Evolutionary conservation across 2,329 filamentous ascomycete genomes (phyloP).

Genomic region (Tolypocladium sp.): DNA sequence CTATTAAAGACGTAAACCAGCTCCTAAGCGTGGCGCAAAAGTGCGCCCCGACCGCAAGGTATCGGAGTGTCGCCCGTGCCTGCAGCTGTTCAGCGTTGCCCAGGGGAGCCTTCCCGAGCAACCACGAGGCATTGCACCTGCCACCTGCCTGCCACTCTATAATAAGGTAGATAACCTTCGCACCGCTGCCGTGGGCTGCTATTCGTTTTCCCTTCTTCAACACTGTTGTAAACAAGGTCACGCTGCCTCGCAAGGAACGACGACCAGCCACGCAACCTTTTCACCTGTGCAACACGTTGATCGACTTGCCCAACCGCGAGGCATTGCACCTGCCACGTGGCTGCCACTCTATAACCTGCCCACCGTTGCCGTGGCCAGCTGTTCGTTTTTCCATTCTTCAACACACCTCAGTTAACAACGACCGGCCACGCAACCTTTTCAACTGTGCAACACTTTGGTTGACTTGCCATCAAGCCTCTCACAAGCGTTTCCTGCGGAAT

Average conservation of each 20-base stretch:
- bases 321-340: background rate
- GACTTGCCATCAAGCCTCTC: background rate
- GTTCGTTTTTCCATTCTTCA: background rate
- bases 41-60: background rate
- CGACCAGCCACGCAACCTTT: too few relatives aligned
- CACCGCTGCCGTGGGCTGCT: background rate
- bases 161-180: too few relatives aligned
- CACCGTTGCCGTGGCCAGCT: background rate
- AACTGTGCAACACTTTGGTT: background rate
- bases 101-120: background rate
- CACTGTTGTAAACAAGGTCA: too few relatives aligned
- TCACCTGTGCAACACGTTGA: too few relatives aligned
- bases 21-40: background rate
- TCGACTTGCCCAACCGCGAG: too few relatives aligned
- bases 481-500: background rate
- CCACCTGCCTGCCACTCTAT: background rate
- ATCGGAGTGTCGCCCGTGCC: too few relatives aligned
- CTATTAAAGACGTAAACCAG: background rate
- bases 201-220: too few relatives aligned
- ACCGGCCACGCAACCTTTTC: background rate
- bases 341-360: background rate
- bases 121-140: background rate
- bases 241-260: too few relatives aligned
- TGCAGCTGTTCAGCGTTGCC: background rate
- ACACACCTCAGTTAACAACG: background rate